phyloP scores from a whole-genome alignment of 2,329 filamentous ascomycete species.

The Rachicladosporium sp. region DNA sequence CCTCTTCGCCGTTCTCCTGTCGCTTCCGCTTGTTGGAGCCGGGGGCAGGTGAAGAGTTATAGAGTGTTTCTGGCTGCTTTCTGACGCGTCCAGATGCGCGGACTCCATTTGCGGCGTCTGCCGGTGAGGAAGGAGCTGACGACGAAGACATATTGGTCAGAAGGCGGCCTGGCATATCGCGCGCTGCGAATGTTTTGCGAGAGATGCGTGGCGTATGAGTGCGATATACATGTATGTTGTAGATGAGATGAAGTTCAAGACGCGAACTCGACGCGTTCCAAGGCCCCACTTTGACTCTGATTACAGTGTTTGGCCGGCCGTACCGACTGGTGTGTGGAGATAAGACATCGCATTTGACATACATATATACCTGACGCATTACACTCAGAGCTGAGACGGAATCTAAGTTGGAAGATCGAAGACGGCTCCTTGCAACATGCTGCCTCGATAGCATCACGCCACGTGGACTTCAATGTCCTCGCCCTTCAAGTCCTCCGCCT shows the following conservation, averaged over 20 bases:
- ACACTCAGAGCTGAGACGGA: too few species aligned
- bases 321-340: too few species aligned
- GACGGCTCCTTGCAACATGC: constrained; percentile 7
- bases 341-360: too few species aligned
- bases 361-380: too few species aligned
- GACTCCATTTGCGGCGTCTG: constrained; percentile 38
- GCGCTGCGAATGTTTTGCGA: not conserved
- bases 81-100: constrained; percentile 49
- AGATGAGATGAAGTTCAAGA: too few species aligned
- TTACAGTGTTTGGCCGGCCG: too few species aligned
- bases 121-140: constrained; percentile 4
- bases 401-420: not conserved
- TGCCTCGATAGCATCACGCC: constrained; percentile 10
- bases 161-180: constrained; percentile 9
- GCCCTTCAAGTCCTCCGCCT: constrained; percentile 66
- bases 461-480: constrained; percentile 32
- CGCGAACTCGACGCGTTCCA: too few species aligned
- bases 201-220: too few species aligned
- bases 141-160: constrained; percentile 10
- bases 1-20: constrained; percentile 14
- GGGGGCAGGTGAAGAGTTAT: constrained; percentile 15
- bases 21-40: constrained; percentile 37
- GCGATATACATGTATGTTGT: too few species aligned
- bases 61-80: constrained; percentile 20
- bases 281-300: too few species aligned